Evolutionary conservation across 225 moss, liverwort and hornwort genomes (phyloP).

Genomic region (Straminergon stramineum): DNA sequence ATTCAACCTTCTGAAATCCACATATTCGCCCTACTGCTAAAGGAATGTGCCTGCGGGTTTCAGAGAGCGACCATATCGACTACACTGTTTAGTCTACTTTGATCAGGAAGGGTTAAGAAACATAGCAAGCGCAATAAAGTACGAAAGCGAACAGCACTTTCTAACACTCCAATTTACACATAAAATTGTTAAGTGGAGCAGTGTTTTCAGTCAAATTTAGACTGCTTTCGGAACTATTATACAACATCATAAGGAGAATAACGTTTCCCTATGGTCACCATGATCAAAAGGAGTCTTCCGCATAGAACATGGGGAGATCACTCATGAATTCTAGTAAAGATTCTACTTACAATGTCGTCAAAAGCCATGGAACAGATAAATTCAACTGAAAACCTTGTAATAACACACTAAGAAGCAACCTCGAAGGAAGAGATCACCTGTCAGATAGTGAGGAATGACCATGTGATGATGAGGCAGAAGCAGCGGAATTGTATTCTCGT

Average conservation of each 20-base stretch:
- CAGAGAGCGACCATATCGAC: not conserved
- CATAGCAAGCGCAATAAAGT: not conserved
- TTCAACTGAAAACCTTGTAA: not conserved
- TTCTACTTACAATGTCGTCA: not conserved
- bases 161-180: not conserved
- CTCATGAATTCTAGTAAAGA: not conserved
- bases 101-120: not conserved
- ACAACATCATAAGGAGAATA: not conserved
- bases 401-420: not conserved
- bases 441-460: conserved; percentile 63
- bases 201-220: not conserved
- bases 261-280: not conserved
- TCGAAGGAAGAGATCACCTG: conserved; percentile 20
- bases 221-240: not conserved
- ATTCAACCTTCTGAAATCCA: not conserved
- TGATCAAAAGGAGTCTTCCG: not conserved
- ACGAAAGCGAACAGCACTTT: not conserved
- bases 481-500: conserved; percentile 47
- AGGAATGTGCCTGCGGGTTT: not conserved
- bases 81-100: not conserved
- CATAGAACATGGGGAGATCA: not conserved
- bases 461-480: conserved; percentile 65
- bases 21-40: not conserved
- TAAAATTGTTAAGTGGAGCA: not conserved
- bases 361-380: not conserved